phyloP scores from a whole-genome alignment of 116 monocot species.

The Zostera marina region DNA sequence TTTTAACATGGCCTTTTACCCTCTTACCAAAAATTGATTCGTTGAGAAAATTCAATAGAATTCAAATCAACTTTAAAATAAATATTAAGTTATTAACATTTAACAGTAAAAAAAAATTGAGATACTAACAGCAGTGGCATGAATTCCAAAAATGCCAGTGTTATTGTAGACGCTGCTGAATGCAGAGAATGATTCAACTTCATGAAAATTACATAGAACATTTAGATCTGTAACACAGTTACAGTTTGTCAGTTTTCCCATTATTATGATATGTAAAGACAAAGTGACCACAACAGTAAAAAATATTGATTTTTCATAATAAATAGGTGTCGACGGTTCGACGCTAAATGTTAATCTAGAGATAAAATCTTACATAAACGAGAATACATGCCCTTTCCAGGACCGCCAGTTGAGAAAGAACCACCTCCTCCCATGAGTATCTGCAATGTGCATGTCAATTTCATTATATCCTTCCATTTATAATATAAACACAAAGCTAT shows the following conservation, averaged over 20 bases:
- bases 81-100: background rate
- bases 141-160: constrained; percentile 90
- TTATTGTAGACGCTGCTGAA: constrained; percentile 87
- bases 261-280: background rate
- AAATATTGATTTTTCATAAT: background rate
- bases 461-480: background rate
- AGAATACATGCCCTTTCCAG: constrained; percentile 94
- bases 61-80: background rate
- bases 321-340: background rate
- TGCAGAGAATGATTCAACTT: constrained; percentile 76
- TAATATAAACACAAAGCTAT: background rate
- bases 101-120: background rate
- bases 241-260: background rate
- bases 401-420: constrained; percentile 86
- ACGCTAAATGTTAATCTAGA: background rate
- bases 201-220: constrained; percentile 48
- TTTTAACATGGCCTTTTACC: too few relatives aligned
- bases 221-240: constrained; percentile 12
- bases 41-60: background rate
- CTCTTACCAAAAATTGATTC: too few relatives aligned
- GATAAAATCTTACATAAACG: constrained; percentile 52
- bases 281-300: background rate
- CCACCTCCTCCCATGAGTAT: constrained; percentile 92
- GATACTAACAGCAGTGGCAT: constrained; percentile 68
- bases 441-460: constrained; percentile 17